These are phyloP conservation scores for Withania somnifera DNA, from an alignment of 305 asterid species.

Conservation along the genomic window DNA sequence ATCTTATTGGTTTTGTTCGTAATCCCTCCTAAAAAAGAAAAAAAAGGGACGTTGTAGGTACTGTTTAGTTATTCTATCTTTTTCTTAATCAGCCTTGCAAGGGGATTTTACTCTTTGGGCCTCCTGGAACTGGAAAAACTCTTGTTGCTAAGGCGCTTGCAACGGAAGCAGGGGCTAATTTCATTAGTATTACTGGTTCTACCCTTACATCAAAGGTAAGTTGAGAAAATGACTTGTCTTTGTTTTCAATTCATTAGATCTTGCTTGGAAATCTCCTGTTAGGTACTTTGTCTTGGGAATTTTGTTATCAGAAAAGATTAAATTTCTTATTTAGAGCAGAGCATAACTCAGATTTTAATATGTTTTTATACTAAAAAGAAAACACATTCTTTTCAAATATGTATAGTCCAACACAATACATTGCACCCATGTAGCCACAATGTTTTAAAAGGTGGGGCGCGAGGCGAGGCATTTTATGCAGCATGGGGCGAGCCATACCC, in stretches of 20 bases:
- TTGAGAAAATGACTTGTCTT: background rate
- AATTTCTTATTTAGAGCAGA: background rate
- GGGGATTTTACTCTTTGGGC: conserved; percentile 94
- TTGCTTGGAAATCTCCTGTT: background rate
- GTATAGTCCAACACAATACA: background rate
- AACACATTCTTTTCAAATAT: background rate
- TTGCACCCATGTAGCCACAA: background rate
- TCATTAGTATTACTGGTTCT: conserved; percentile 94
- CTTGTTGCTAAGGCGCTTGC: conserved; percentile 98
- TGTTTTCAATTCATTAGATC: background rate
- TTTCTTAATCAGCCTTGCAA: conserved; percentile 77
- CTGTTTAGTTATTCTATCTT: background rate
- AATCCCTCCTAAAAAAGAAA: background rate
- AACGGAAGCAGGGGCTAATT: conserved; percentile 96
- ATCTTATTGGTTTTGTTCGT: background rate
- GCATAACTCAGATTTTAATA: background rate
- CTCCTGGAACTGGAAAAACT: conserved; percentile 99
- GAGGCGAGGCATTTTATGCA: too few species aligned
- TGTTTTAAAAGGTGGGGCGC: too few species aligned
- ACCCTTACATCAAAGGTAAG: conserved; percentile 91
- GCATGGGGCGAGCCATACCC: too few species aligned
- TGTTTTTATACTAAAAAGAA: background rate
- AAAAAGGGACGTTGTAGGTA: background rate
- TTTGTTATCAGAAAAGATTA: background rate
- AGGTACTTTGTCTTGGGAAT: background rate